These are phyloP conservation scores for Arthrobotrys megalospora DNA, from an alignment of 2,329 filamentous ascomycete species.

Conservation along the genomic window DNA sequence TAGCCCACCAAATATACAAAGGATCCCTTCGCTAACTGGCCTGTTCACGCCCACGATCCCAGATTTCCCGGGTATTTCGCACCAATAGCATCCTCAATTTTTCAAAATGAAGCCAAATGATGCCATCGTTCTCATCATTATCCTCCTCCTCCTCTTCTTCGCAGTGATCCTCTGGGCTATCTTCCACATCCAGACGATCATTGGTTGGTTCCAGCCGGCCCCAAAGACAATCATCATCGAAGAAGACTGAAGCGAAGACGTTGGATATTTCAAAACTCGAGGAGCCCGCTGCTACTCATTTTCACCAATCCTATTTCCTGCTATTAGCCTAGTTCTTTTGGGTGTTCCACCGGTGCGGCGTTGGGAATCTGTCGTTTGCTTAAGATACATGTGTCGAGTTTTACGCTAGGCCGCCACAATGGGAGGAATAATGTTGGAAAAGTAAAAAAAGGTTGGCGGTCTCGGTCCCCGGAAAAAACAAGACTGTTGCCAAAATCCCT, in stretches of 20 bases:
- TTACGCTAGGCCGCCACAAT: not conserved
- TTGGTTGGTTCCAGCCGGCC: conserved; percentile 54
- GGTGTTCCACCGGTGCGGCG: not conserved
- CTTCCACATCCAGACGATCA: conserved; percentile 54
- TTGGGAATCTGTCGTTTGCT: conserved; percentile 11
- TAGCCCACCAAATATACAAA: not conserved
- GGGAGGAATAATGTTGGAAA: conserved; percentile 8
- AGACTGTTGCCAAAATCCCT: not conserved
- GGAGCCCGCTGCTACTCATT: not conserved
- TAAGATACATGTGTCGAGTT: not conserved
- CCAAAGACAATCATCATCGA: conserved; percentile 52
- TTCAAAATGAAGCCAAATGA: conserved; percentile 60
- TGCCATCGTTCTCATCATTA: conserved; percentile 61
- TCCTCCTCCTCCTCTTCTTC: conserved; percentile 59
- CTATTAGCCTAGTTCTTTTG: conserved; percentile 8
- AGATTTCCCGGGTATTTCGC: no score
- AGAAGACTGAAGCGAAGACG: conserved; percentile 16
- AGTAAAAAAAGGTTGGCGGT: conserved; percentile 1
- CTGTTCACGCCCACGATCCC: no score
- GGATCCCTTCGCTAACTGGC: not conserved
- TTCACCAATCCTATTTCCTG: not conserved
- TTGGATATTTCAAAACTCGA: not conserved
- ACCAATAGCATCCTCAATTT: not conserved
- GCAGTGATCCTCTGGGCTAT: conserved; percentile 57
- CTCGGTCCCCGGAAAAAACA: not conserved